A percentile compares a stretch with the other conserved stretches of the same genome.
Evolutionary conservation across 1,284 basidiomycete genomes (phyloP).

Genomic region (Ustilago nuda): DNA sequence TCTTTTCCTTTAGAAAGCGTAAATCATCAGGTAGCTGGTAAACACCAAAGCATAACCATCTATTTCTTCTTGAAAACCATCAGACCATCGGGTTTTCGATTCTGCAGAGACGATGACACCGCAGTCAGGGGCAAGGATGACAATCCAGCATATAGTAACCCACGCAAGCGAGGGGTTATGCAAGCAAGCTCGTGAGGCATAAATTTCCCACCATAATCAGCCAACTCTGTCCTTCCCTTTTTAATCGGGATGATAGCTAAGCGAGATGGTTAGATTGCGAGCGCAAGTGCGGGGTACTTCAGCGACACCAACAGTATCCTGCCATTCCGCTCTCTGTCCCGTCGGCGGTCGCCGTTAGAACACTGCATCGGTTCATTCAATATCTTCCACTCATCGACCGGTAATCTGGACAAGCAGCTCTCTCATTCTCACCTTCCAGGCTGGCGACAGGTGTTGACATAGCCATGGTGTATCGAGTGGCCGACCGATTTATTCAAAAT

Average conservation of each 20-base stretch:
- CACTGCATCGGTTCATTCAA: background rate
- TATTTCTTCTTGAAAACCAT: background rate
- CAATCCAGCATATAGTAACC: background rate
- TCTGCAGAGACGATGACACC: too few relatives aligned
- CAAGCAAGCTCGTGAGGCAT: background rate
- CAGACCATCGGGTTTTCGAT: too few relatives aligned
- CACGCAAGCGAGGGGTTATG: background rate
- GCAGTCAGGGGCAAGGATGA: background rate
- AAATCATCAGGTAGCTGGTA: background rate
- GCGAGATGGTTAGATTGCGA: background rate
- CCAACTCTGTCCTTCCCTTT: background rate
- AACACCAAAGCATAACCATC: background rate
- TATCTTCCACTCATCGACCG: background rate
- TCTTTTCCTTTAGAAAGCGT: background rate
- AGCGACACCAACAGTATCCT: background rate
- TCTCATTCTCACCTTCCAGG: background rate
- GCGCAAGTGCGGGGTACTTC: constrained; percentile 7
- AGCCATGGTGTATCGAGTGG: background rate
- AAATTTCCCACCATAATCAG: constrained; percentile 1
- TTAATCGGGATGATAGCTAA: background rate
- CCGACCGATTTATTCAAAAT: background rate
- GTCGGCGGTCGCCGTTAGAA: background rate
- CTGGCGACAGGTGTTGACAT: background rate
- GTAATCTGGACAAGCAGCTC: background rate
- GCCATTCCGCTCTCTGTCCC: background rate